Evolutionary conservation across 768 basidiomycete genomes (phyloP).

Genomic region (Lyophyllum semitale): DNA sequence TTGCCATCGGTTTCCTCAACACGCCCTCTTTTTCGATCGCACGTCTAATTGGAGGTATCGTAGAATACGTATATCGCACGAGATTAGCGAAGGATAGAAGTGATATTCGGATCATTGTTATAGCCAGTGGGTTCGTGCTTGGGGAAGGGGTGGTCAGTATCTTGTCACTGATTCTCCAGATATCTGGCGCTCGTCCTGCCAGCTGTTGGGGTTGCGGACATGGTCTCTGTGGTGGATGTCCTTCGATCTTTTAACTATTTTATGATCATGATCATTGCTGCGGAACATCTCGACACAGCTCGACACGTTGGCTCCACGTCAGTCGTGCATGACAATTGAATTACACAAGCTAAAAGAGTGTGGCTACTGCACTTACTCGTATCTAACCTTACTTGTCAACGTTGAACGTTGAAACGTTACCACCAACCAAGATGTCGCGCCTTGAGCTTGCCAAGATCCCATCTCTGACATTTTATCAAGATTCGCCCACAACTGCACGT

Average conservation of each 20-base stretch:
- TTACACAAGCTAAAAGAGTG: background rate
- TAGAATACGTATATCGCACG: slow-evolving; percentile 72
- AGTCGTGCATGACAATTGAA: slow-evolving; percentile 10
- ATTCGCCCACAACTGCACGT: slow-evolving; percentile 61
- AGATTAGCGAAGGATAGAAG: slow-evolving; percentile 50
- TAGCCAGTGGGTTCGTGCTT: slow-evolving; percentile 94
- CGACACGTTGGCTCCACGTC: slow-evolving; percentile 38
- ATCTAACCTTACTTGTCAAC: background rate
- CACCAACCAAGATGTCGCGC: slow-evolving; percentile 54
- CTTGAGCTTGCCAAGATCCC: slow-evolving; percentile 72
- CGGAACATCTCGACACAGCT: background rate
- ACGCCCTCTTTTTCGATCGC: slow-evolving; percentile 94
- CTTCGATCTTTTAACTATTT: slow-evolving; percentile 27
- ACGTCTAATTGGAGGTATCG: slow-evolving; percentile 82
- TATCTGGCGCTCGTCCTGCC: slow-evolving; percentile 67
- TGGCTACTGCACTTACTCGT: background rate
- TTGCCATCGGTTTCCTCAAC: slow-evolving; percentile 95
- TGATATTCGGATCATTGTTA: slow-evolving; percentile 78
- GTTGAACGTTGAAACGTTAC: background rate
- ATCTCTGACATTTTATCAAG: slow-evolving; percentile 79
- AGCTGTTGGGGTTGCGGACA: slow-evolving; percentile 90
- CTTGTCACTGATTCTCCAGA: slow-evolving; percentile 71
- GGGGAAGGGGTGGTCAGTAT: slow-evolving; percentile 93
- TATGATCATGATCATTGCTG: slow-evolving; percentile 5
- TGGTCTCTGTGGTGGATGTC: slow-evolving; percentile 73